Evolutionary conservation across 2,329 filamentous ascomycete genomes (phyloP), one percentile per base, ranked within the genome.

Genomic region (Pyricularia sp.): DNA sequence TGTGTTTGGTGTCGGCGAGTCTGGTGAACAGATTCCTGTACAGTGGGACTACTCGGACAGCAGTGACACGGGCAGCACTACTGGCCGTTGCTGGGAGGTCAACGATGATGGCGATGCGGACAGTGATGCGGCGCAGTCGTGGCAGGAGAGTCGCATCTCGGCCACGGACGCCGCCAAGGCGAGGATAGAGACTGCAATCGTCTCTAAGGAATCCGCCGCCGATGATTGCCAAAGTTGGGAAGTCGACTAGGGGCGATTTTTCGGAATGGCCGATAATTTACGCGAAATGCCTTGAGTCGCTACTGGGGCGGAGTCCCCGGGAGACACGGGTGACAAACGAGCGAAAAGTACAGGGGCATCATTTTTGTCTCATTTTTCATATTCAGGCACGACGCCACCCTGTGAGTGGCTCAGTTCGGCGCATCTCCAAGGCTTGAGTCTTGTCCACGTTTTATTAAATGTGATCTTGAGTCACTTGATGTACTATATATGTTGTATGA

Each of bases 11-110:
- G 79, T 82, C 68, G 82, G 82, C 36, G 85, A 88, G 69, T 76
- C 78, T 20, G 85, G 85, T 10, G 84, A 86, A 73, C 76, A 78
- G 69, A 85, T 87, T 30, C 83, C 84, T 1, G 86, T 88, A 3
- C 81, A 85, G 65, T 89, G 87, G 87, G 86, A 89, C 73, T 87
- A 86, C 72, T 82, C 81, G n/a, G 86, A 89, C 61, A 31, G 64
- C 23, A 65, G 64, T 31, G 64, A 33, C 31, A n/a, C 30, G 30
- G 33, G 30, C 14, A 65, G 30, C 33, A 65, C 64, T 31, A 42
- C 23, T 17, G 64, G 30, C 64, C 30, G 64, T 31, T 42, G 30
- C 64, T 65, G 64, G 64, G 64, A 65, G 20, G 64, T 65, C 2
- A 23, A 65, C 31, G 31, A 65, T n/a, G 59, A 28, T 10, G 26